phyloP scores from a whole-genome alignment of 441 rosid species.

The Populus tomentosa region DNA sequence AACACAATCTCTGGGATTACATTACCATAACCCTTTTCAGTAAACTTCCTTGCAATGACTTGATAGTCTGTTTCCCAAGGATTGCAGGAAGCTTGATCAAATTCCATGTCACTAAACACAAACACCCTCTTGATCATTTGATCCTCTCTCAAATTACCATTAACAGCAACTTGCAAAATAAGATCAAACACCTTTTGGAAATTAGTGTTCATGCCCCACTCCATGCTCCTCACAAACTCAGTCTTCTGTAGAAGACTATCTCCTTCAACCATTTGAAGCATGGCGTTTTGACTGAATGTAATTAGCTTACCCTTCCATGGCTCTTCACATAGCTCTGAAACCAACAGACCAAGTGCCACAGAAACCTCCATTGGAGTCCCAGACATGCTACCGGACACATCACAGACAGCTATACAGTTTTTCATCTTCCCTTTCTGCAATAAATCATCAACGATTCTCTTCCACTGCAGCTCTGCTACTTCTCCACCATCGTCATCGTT shows the following conservation, averaged over 20 bases:
- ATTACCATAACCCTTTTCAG: slow-evolving; percentile 36
- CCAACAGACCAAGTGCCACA: slow-evolving; percentile 52
- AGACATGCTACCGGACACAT: slow-evolving; percentile 46
- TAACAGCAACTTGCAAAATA: slow-evolving; percentile 21
- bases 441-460: slow-evolving; percentile 59
- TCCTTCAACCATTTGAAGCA: slow-evolving; percentile 40
- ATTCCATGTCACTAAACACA: slow-evolving; percentile 35
- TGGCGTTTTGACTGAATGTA: slow-evolving; percentile 44
- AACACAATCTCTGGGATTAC: slow-evolving; percentile 53
- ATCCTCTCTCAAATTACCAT: slow-evolving; percentile 22
- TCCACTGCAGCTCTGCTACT: slow-evolving; percentile 68
- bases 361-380: slow-evolving; percentile 57
- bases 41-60: slow-evolving; percentile 33
- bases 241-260: slow-evolving; percentile 29
- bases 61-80: slow-evolving; percentile 49
- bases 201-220: slow-evolving; percentile 18
- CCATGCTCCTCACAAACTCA: slow-evolving; percentile 27
- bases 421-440: slow-evolving; percentile 38
- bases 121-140: slow-evolving; percentile 28
- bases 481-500: slow-evolving; percentile 25
- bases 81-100: slow-evolving; percentile 34
- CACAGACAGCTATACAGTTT: slow-evolving; percentile 54
- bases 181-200: slow-evolving; percentile 29
- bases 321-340: slow-evolving; percentile 43
- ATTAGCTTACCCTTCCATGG: slow-evolving; percentile 46